Evolutionary conservation across 2,329 filamentous ascomycete genomes (phyloP), one percentile per base, ranked within the genome.

Genomic region (Xylaria sp.): DNA sequence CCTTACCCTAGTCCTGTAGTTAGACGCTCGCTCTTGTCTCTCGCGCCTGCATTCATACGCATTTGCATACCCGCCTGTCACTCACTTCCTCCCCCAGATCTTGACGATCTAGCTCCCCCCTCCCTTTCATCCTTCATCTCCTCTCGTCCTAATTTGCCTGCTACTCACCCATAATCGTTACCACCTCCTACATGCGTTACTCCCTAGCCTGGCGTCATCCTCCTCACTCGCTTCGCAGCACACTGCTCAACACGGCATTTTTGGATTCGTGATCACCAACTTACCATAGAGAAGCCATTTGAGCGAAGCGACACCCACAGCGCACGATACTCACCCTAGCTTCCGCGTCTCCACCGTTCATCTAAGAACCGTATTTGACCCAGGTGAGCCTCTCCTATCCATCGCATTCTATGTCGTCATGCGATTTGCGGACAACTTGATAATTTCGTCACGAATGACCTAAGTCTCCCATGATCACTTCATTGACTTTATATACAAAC

Each of bases 341-440:
- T 71, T 71, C 63, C 63, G 52, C 52, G 68, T 69, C 72, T 73
- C 72, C 73, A 74, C 73, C 67, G 65, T 71, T 75, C 69, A 72
- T 75, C 69, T 70, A 71, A 73, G 57, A 67, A 60, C 63, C 61
- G 51, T 54, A 52, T 65, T 56, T 55, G 56, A 63, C 58, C 67
- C 65, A 70, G 63, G 73, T 73, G 69, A 72, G 67, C 53, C 67
- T 69, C 57, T 68, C 49, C 43, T 67, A 61, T 52, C 58, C 60
- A 59, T 53, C 28, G 55, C 59, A 56, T 42, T 66, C 60, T 57
- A 63, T 62, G 64, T 64, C 67, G 65, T 67, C 68, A 69, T 68
- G 61, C 65, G 64, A 55, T 7, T 60, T 38, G 49, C 54, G 19
- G 47, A 65, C 58, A 61, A 60, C 59, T 35, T 67, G 51, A 47